Evolutionary conservation across 2,329 filamentous ascomycete species (phyloP), one percentile per base, ranked within the genome.

Genomic region (Lachnellula willkommii): DNA sequence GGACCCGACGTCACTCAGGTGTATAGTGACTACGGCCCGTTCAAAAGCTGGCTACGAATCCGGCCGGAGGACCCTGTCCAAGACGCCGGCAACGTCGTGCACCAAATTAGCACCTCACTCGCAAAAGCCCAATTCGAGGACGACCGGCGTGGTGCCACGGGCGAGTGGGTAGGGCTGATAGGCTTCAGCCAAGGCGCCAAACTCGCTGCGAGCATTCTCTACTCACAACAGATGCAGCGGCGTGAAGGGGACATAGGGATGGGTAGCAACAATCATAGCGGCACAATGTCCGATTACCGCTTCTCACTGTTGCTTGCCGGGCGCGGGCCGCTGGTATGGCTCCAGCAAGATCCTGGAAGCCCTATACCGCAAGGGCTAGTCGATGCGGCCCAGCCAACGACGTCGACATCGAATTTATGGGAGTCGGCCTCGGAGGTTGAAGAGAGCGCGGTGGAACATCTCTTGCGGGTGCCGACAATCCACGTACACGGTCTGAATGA

Each of bases 131-230:
- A 85, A 77, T 72, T 73, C 9, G 71, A 67, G 5, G 82, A 86
- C 64, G 71, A 79, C 61, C 54, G 57, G n/a, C 57, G 54, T 7
- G 84, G 84, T 0, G 57, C 57, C 15, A 60, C 55, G 5, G 84
- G 84, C 0, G 71, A 75, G 12, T 86, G 81, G 79, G 78, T 84
- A 11, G 84, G 72, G 0, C 56, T 87, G n/a, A 63, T 87, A 48
- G 84, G 84, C 1, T 88, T 88, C 69, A 86, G 83, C 53, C 84
- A 87, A 68, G 84, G 84, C 45, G 83, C 82, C 26, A 85, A 84
- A 70, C 66, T 87, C 6, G 77, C 77, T 1, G 80, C 78, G 2
- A 84, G 81, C 62, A 54, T 87, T 60, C 71, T 88, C 42, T 80
- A 77, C 65, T 71, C 74, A 54, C 82, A 89, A 70, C 85, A 90